phyloP scores from a whole-genome alignment of 2,329 filamentous ascomycete genomes.

The Pseudopithomyces maydicus region DNA sequence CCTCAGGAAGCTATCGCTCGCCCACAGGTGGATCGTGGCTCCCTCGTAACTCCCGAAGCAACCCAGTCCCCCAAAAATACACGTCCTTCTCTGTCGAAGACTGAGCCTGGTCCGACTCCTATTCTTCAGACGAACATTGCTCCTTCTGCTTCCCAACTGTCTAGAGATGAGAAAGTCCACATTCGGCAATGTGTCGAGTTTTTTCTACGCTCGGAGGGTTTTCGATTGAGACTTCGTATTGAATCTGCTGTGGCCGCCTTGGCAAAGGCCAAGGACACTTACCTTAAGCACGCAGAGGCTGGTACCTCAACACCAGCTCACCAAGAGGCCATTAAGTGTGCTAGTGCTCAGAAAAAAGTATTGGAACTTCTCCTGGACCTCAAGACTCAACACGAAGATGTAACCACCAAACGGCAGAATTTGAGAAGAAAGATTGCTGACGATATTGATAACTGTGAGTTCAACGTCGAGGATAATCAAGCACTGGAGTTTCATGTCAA shows the following conservation, averaged over 20 bases:
- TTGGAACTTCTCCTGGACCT: conserved; percentile 31
- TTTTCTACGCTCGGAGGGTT: conserved; percentile 32
- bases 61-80: conserved; percentile 21
- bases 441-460: conserved; percentile 33
- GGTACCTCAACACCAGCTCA: conserved; percentile 23
- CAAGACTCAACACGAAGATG: conserved; percentile 23
- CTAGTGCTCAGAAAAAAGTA: conserved; percentile 36
- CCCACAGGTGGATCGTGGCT: conserved; percentile 18
- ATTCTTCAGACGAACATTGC: conserved; percentile 5
- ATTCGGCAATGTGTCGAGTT: conserved; percentile 26
- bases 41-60: conserved; percentile 24
- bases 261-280: conserved; percentile 31
- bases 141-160: conserved; percentile 29
- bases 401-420: conserved; percentile 22
- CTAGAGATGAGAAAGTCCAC: conserved; percentile 27
- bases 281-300: conserved; percentile 30
- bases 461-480: conserved; percentile 31
- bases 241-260: conserved; percentile 28
- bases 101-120: conserved; percentile 7
- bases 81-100: conserved; percentile 17
- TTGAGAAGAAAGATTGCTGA: conserved; percentile 37
- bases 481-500: conserved; percentile 31
- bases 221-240: conserved; percentile 30
- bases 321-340: conserved; percentile 26
- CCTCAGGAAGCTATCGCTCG: conserved; percentile 19